phyloP scores from a whole-genome alignment of 164 flowering plant species.

The Macadamia integrifolia region DNA sequence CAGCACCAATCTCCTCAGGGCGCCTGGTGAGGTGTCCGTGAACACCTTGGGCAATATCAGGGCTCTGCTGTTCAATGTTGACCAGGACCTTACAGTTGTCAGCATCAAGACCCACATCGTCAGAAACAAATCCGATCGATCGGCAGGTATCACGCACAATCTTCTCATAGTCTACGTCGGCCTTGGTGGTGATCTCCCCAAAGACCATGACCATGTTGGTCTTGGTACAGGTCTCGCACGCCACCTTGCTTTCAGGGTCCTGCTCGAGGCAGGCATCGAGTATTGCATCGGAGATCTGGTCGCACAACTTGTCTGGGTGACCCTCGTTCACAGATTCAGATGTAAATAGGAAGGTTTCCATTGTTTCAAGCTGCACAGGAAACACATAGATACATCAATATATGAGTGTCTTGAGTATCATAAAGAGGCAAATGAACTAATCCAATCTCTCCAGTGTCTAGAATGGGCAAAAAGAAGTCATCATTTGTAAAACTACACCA shows the following conservation, averaged over 20 bases:
- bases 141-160: conserved; percentile 84
- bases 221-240: conserved; percentile 85
- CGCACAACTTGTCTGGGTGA: conserved; percentile 85
- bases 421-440: no score
- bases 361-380: conserved; percentile 29
- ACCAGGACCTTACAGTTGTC: conserved; percentile 81
- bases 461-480: no score
- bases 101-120: conserved; percentile 80
- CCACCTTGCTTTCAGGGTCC: conserved; percentile 82
- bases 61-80: conserved; percentile 82
- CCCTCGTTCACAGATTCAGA: conserved; percentile 90
- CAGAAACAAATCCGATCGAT: conserved; percentile 63
- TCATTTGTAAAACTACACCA: no score
- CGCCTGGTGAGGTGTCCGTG: conserved; percentile 86
- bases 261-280: conserved; percentile 82
- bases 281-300: conserved; percentile 83
- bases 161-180: conserved; percentile 67
- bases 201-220: conserved; percentile 91
- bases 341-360: conserved; percentile 81
- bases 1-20: conserved; percentile 85
- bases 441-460: no score
- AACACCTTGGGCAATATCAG: conserved; percentile 85
- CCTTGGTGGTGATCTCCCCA: conserved; percentile 83
- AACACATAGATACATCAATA: neutral
- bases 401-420: neutral